Evolutionary conservation across 2,329 filamentous ascomycete species (phyloP), one percentile per base, ranked within the genome.

Genomic region (Neurospora sp.): DNA sequence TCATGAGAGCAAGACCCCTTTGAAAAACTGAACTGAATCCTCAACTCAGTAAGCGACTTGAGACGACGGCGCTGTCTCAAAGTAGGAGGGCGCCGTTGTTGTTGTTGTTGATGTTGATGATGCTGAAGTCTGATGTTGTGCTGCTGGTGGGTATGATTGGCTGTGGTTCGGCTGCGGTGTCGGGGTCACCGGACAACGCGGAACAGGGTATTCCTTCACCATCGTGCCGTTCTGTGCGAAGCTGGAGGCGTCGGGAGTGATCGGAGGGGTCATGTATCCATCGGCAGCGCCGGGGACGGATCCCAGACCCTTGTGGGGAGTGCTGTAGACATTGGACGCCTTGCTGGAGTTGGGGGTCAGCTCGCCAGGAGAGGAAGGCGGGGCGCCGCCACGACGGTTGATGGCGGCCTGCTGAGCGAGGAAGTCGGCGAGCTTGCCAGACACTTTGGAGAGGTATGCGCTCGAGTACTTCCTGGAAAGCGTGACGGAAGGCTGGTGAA

Each of bases 231-330:
- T 79, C 67, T 81, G 80, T 38, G 79, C 82, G 68, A 88, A 88
- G 74, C 82, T 83, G 68, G 86, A 83, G 8, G 88, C 87, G 72
- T 95, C 92, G 4, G 92, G 92, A 0, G 92, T 96, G 78, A 96
- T 95, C 1, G 92, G 92, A 36, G 92, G 92, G 17, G 92, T 96
- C 74, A 94, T 86, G 80, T 93, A 93, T 70, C 92, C 92, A 74
- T 92, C 87, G 43, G 89, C 87, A 73, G 89, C 85, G 68, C 84
- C 84, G 68, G 87, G 82, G n/a, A 83, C 81, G 68, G 86, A 83
- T 73, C 88, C 89, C 71, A 89, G 88, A 67, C 86, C 87, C 83
- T 95, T 95, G 77, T 92, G 89, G 15, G 92, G 92, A 17, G 92
- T 96, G 81, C 89, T 91, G 77, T 91, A 92, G 73, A 89, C 87